Base-by-base conservation (phyloP, 2,329 filamentous ascomycete genomes). In the Epichloe glyceriae region DNA sequence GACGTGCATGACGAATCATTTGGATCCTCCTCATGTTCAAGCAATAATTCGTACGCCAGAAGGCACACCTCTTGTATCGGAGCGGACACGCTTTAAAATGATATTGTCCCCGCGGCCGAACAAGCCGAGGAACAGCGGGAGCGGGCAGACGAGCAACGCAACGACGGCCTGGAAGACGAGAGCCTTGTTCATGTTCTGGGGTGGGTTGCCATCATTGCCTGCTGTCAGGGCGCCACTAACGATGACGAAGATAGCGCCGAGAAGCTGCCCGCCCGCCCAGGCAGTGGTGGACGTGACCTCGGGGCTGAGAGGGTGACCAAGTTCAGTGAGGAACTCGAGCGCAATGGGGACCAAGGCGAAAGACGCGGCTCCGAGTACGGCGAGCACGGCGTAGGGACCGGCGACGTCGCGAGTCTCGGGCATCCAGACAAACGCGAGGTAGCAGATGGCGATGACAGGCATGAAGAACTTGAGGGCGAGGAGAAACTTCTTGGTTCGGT, bases 161-260 rank as follows among this genome's bases (percentile, higher is more conserved):
- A 95, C 52, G 2, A 88, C 82, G 2, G 86, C 86, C 57, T 89
- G 78, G 62, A 96, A 94, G 20, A 95, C 74, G 54, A 96, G 70
- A 1, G 85, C 80, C 20, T 75, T 73, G 58, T 76, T 78, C 86
- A 96, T 90, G 61, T 89, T 85, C 17, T 68, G 65, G 0, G 84
- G 83, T 14, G 85, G 86, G 37, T 67, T 59, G 1, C 71, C 80
- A 15, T 69, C 64, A 10, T 64, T 60, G 0, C 71, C 73, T 0
- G 70, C 79, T 56, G 80, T 79, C 54, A 97, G 72, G 17, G 84
- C 86, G 63, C 89, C 84, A 70, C 87, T 86, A 52, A 91, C 69
- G 33, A 98, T 70, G 60, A 96, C 86, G 62, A 96, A 95, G 30
- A 90, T 68, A 2, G 81, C 90, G 12, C 93, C 93, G 1, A 94